Evolutionary conservation across 306 rosid genomes (phyloP).

Genomic region (Malus orientalis): DNA sequence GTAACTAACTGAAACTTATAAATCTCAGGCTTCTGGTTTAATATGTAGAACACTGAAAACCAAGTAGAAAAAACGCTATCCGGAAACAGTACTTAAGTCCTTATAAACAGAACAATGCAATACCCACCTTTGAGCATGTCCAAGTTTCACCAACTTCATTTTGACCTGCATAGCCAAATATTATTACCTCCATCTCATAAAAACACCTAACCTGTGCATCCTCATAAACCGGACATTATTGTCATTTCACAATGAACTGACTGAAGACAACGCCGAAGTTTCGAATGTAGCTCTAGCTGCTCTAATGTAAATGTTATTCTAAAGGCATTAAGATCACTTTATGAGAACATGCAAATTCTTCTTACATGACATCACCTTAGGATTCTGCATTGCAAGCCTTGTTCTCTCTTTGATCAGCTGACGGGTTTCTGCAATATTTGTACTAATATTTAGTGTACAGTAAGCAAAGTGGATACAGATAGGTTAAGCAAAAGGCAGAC

Average conservation of each 20-base stretch:
- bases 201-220: background rate
- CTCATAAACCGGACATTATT: too few relatives aligned
- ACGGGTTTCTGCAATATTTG: conserved; percentile 61
- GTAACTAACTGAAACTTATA: background rate
- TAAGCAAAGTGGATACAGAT: background rate
- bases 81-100: background rate
- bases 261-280: background rate
- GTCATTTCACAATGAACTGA: background rate
- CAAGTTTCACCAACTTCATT: conserved; percentile 72
- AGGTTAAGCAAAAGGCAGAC: background rate
- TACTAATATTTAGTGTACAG: conserved; percentile 1
- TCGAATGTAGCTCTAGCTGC: background rate
- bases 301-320: background rate
- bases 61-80: background rate
- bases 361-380: conserved; percentile 99
- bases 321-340: conserved; percentile 14
- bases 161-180: conserved; percentile 59
- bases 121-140: conserved; percentile 87
- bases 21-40: background rate
- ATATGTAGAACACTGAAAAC: background rate
- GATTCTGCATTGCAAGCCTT: conserved; percentile 93
- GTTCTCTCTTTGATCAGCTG: conserved; percentile 82
- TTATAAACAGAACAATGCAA: conserved; percentile 12
- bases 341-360: conserved; percentile 37
- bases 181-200: background rate